phyloP scores from a whole-genome alignment of 768 basidiomycete genomes.

The Suillus subluteus region DNA sequence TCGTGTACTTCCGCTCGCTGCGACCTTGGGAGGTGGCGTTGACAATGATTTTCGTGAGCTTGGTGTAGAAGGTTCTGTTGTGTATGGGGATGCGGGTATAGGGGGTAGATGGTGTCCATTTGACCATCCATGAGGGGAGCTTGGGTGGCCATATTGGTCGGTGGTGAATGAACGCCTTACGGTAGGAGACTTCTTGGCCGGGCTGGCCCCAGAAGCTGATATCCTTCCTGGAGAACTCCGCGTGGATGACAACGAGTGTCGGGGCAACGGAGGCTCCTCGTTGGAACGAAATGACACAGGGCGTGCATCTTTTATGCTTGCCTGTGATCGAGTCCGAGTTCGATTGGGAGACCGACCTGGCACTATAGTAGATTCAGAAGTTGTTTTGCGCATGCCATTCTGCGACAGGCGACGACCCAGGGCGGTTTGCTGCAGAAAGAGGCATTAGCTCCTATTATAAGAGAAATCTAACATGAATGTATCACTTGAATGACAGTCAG shows the following conservation, averaged over 20 bases:
- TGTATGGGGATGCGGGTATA: slow-evolving; percentile 71
- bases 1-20: slow-evolving; percentile 23
- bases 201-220: slow-evolving; percentile 21
- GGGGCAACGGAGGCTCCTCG: slow-evolving; percentile 29
- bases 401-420: slow-evolving; percentile 72
- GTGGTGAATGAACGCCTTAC: slow-evolving; percentile 38
- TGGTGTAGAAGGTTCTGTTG: slow-evolving; percentile 62
- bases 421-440: slow-evolving; percentile 60
- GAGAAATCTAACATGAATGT: slow-evolving; percentile 2
- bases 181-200: slow-evolving; percentile 33
- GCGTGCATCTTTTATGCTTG: slow-evolving; percentile 39
- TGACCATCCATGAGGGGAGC: slow-evolving; percentile 36
- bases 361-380: not conserved
- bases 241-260: slow-evolving; percentile 38
- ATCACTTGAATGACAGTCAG: slow-evolving; percentile 83
- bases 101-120: slow-evolving; percentile 56
- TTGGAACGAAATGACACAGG: slow-evolving; percentile 34
- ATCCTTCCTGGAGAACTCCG: slow-evolving; percentile 38
- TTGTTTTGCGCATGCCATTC: slow-evolving; percentile 40
- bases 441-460: not conserved
- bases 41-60: slow-evolving; percentile 53
- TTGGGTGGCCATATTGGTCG: slow-evolving; percentile 30
- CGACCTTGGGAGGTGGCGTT: slow-evolving; percentile 37
- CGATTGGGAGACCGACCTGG: not conserved
- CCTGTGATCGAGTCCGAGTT: slow-evolving; percentile 37